Evolutionary conservation across 768 basidiomycete species (phyloP).

Genomic region (Phanerodontia chrysosporium): DNA sequence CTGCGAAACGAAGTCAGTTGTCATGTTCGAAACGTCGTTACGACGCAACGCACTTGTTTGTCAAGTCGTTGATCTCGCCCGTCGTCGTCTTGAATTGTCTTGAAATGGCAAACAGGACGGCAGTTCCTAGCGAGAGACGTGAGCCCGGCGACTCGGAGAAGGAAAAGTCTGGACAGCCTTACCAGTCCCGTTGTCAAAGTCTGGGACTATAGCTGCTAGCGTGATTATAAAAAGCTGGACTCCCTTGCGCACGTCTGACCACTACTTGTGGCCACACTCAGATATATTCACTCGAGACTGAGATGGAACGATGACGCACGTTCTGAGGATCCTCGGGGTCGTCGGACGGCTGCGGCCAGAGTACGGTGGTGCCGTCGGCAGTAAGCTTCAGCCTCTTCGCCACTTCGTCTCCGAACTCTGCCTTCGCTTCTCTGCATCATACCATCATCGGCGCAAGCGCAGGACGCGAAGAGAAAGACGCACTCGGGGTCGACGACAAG

Average conservation of each 20-base stretch:
- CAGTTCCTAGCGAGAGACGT: constrained; percentile 41
- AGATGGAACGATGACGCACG: constrained; percentile 18
- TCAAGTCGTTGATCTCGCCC: constrained; percentile 57
- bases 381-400: constrained; percentile 50
- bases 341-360: constrained; percentile 64
- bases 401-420: constrained; percentile 50
- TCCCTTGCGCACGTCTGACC: constrained; percentile 45
- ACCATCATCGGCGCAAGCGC: neutral
- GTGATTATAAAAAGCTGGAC: constrained; percentile 52
- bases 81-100: constrained; percentile 49
- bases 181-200: constrained; percentile 33
- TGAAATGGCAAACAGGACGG: constrained; percentile 57
- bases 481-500: constrained; percentile 56
- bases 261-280: constrained; percentile 23
- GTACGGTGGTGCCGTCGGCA: constrained; percentile 46
- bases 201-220: constrained; percentile 55
- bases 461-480: constrained; percentile 17
- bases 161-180: constrained; percentile 6
- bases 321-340: constrained; percentile 56
- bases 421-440: constrained; percentile 44
- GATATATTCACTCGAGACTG: too few species aligned
- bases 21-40: too few species aligned
- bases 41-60: constrained; percentile 30
- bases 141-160: too few species aligned
- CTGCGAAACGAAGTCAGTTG: constrained; percentile 26